Evolutionary conservation across 2,329 filamentous ascomycete genomes (phyloP), one percentile per base, ranked within the genome.

Genomic region (Aspergillus sp.): DNA sequence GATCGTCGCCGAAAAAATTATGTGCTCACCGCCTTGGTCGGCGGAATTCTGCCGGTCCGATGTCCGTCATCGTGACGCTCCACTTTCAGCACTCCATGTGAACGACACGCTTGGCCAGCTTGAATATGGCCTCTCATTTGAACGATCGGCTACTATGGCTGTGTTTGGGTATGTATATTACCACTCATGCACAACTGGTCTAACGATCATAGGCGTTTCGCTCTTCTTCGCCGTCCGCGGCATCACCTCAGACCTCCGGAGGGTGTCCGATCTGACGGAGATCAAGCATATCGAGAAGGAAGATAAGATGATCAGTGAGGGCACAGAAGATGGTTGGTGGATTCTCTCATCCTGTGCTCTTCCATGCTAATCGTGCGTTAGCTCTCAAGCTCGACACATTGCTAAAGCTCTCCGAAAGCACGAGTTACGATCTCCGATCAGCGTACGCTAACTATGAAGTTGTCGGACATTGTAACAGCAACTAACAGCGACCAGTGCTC

Each of bases 291-390:
- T 76, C 35, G 82, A 84, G 54, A 84, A 84, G 33, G 86, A 87
- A 66, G 82, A 87, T 47, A 82, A 86, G 60, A 88, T 89, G 66
- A 88, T 90, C 58, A 88, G 84, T 13, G 85, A 90, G 67, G 84
- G 87, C 20, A 89, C 86, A 2, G 87, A 91, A 64, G 87, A 90
- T 64, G 82, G 74, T 75, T 61, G 26, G 53, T 49, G 41, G 54
- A 46, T 51, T 60, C 42, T 33, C 19, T 6, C 0, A 16, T 9
- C 1, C n/a, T 3, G 5, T 10, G 19, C 17, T 5, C 3, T 13
- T n/a, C 2, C 5, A 19, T 22, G 9, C 58, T 72, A 46, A 71
- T 36, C n/a, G 9, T 3, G 4, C 11, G 16, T 3, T 52, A 77
- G 74, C 86, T 2, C 76, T 91, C 40, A 82, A 84, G 52, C 65